Conservation (phyloP, 2,329 filamentous ascomycete species). For the Scedosporium boydii region DNA sequence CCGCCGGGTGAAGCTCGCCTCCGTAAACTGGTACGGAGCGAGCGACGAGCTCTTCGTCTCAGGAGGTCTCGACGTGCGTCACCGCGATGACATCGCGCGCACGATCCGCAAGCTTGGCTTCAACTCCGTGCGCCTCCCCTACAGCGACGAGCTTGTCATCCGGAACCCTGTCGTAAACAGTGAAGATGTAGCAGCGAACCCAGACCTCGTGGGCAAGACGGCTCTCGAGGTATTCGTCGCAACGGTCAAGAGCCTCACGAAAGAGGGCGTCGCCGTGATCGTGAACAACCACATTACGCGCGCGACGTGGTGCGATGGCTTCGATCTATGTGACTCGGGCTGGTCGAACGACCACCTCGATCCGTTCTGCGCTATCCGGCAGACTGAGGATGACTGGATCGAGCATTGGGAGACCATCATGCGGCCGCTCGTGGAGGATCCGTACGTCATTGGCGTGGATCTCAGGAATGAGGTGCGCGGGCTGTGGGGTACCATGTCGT, state of each 20-base stretch:
- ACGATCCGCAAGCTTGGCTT: constrained; percentile 55
- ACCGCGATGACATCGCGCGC: constrained; percentile 49
- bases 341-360: constrained; percentile 59
- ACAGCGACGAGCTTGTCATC: constrained; percentile 59
- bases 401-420: constrained; percentile 57
- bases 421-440: constrained; percentile 46
- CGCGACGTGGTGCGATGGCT: constrained; percentile 60
- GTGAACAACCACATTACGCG: constrained; percentile 64
- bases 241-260: constrained; percentile 48
- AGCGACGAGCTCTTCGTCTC: constrained; percentile 58
- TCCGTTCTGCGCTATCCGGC: constrained; percentile 47
- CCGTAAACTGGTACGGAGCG: constrained; percentile 63
- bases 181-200: constrained; percentile 45
- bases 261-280: constrained; percentile 54
- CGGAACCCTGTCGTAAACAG: constrained; percentile 45
- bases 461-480: constrained; percentile 61
- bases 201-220: constrained; percentile 44
- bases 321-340: constrained; percentile 55
- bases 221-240: constrained; percentile 55
- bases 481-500: constrained; percentile 59
- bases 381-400: constrained; percentile 59
- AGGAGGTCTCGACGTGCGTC: constrained; percentile 52
- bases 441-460: constrained; percentile 55
- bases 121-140: constrained; percentile 61
- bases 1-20: constrained; percentile 51